These are phyloP conservation scores for Emericellopsis terricola DNA, from an alignment of 495 filamentous ascomycete species.

Conservation along the genomic window DNA sequence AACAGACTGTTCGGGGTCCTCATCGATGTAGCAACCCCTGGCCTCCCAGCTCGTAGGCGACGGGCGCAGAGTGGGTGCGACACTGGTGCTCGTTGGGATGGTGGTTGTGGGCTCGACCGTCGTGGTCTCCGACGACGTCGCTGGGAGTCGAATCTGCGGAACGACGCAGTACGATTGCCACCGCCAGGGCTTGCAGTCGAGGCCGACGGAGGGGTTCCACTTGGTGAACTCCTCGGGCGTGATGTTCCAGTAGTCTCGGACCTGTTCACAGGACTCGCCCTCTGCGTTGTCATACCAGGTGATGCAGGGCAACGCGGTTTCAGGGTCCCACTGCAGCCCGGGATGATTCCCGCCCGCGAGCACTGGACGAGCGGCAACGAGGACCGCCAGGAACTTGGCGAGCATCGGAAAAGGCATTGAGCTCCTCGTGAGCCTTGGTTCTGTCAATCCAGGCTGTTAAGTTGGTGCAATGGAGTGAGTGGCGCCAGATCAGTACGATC, in stretches of 20 bases:
- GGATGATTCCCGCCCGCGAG: too few species aligned
- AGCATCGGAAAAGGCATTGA: too few species aligned
- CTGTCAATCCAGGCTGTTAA: too few species aligned
- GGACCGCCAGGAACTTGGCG: too few species aligned
- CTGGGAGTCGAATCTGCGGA: background rate
- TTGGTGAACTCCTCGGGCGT: background rate
- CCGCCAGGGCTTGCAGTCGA: constrained; percentile 1
- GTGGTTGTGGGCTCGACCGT: background rate
- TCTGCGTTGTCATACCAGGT: background rate
- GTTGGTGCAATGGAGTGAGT: too few species aligned
- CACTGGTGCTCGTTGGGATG: background rate
- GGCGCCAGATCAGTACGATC: too few species aligned
- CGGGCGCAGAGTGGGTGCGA: background rate
- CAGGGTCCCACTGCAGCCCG: background rate
- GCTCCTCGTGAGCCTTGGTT: too few species aligned
- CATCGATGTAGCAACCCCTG: background rate
- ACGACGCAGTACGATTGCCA: background rate
- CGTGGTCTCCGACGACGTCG: background rate
- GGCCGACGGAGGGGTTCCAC: background rate
- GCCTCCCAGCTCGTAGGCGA: background rate
- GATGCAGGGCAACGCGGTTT: background rate
- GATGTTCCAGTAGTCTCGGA: background rate
- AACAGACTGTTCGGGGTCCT: background rate
- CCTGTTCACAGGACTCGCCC: background rate
- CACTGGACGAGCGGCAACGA: too few species aligned